Evolutionary conservation across 2,329 filamentous ascomycete species (phyloP).

Genomic region (Xylariaceae sp.): DNA sequence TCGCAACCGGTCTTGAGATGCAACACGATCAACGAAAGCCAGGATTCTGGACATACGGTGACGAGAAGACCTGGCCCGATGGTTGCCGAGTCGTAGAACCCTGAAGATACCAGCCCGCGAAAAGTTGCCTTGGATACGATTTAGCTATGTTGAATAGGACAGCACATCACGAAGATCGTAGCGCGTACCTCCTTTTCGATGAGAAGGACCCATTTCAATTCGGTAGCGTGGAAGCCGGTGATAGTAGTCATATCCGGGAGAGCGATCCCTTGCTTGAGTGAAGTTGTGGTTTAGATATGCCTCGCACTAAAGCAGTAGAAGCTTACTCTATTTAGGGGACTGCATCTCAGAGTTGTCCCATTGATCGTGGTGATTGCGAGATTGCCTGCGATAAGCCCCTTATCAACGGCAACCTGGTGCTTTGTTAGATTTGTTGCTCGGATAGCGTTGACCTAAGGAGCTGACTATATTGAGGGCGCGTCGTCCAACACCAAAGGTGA

Average conservation of each 20-base stretch:
- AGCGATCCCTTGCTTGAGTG: constrained; percentile 51
- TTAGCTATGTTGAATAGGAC: constrained; percentile 2
- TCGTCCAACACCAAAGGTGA: constrained; percentile 62
- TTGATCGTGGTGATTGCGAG: constrained; percentile 38
- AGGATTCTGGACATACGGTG: constrained; percentile 46
- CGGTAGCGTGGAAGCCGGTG: constrained; percentile 44
- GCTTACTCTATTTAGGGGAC: constrained; percentile 29
- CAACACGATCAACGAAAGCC: constrained; percentile 8
- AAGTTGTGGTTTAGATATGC: too few relatives aligned
- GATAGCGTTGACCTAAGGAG: background rate
- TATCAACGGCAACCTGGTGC: constrained; percentile 65
- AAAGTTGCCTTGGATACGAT: constrained; percentile 63
- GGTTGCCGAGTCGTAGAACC: constrained; percentile 48
- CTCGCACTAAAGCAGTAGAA: too few relatives aligned
- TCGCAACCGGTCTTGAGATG: background rate
- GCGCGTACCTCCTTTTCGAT: constrained; percentile 72
- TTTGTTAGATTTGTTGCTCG: background rate
- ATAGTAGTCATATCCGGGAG: constrained; percentile 54
- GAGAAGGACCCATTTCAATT: constrained; percentile 62
- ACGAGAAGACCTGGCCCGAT: constrained; percentile 60
- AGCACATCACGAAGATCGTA: background rate
- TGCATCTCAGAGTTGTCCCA: constrained; percentile 28
- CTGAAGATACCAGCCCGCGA: constrained; percentile 56
- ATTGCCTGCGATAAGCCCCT: constrained; percentile 64
- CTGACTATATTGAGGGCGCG: constrained; percentile 67